Percentiles rank a stretch among this genome's conserved stretches.
phyloP scores from a whole-genome alignment of 1,284 basidiomycete species.

The Leccinum solheimii region DNA sequence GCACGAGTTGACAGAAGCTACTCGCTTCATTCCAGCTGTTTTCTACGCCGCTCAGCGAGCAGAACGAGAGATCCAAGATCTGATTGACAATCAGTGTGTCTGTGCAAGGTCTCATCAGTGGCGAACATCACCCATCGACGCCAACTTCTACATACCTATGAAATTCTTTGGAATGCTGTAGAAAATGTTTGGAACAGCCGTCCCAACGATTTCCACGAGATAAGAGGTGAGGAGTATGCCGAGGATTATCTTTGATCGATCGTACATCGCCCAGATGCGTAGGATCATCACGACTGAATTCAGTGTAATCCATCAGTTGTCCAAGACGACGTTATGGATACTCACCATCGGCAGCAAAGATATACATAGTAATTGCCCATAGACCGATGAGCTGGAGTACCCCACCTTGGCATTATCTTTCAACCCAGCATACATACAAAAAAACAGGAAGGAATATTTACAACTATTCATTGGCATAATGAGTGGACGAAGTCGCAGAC shows the following conservation, averaged over 20 bases:
- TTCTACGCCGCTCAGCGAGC: neutral
- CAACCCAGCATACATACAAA: neutral
- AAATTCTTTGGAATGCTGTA: neutral
- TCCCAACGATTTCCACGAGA: neutral
- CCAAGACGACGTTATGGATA: neutral
- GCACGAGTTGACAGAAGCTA: neutral
- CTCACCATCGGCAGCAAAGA: neutral
- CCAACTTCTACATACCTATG: neutral
- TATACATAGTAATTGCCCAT: neutral
- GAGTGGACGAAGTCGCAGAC: neutral
- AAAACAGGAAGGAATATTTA: neutral
- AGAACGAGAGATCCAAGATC: neutral
- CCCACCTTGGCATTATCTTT: neutral
- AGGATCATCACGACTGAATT: neutral
- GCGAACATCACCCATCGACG: neutral
- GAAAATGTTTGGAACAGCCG: neutral
- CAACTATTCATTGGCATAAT: neutral
- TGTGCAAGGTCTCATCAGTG: neutral
- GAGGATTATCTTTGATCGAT: neutral
- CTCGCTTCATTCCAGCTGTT: neutral
- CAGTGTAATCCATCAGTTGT: neutral
- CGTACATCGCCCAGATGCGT: neutral
- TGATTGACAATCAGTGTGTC: neutral
- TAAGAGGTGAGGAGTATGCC: neutral
- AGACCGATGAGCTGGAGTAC: fast-evolving